Evolutionary conservation across 495 filamentous ascomycete genomes (phyloP).

Genomic region (Xylaria bambusicola): DNA sequence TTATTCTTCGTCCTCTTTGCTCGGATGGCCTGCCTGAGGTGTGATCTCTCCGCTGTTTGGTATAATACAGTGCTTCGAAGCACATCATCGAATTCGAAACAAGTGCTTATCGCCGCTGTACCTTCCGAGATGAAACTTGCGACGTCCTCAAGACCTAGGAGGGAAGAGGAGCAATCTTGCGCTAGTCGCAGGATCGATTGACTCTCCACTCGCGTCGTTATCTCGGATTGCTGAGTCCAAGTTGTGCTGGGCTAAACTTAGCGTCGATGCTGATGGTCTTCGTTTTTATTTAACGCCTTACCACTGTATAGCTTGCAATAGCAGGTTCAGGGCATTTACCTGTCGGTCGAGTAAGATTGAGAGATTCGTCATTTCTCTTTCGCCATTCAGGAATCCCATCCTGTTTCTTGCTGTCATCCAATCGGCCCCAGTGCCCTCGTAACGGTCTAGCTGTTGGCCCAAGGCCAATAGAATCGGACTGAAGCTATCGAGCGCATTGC

Average conservation of each 20-base stretch:
- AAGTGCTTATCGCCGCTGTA: neutral
- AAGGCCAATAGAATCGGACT: neutral
- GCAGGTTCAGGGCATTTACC: conserved; percentile 19
- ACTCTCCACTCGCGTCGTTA: neutral
- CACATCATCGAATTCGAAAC: conserved; percentile 11
- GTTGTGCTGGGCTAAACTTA: no score
- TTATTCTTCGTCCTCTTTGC: neutral
- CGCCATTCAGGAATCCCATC: conserved; percentile 15
- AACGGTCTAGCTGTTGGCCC: neutral
- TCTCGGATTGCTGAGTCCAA: conserved; percentile 1
- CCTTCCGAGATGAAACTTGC: conserved; percentile 15
- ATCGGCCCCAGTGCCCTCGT: neutral
- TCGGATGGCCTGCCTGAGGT: conserved; percentile 2
- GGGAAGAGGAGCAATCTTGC: conserved; percentile 8
- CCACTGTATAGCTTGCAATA: conserved; percentile 22
- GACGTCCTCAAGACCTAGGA: conserved; percentile 4
- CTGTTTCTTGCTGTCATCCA: neutral
- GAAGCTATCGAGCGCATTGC: neutral
- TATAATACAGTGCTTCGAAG: conserved; percentile 8
- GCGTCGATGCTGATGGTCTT: no score
- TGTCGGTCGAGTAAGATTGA: conserved; percentile 14
- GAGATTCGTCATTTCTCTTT: conserved; percentile 8
- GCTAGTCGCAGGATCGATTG: conserved; percentile 6
- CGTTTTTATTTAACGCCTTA: conserved; percentile 7
- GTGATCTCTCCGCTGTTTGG: conserved; percentile 9